Percentiles rank a stretch among this genome's conserved stretches.
Evolutionary conservation across 768 basidiomycete genomes (phyloP).

Genomic region (Lentinula aciculospora): DNA sequence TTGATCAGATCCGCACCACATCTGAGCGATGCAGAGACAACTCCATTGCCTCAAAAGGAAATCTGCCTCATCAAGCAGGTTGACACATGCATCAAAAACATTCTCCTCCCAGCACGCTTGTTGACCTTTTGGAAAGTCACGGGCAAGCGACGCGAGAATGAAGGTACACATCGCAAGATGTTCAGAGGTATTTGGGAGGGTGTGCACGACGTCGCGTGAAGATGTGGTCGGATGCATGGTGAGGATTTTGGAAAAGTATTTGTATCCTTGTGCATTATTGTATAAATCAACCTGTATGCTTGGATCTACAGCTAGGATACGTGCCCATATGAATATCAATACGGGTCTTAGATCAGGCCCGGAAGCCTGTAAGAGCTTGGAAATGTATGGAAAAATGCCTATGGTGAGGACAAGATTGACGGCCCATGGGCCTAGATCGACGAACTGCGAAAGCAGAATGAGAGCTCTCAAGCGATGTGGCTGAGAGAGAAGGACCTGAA

Average conservation of each 20-base stretch:
- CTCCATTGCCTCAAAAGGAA: constrained; percentile 94
- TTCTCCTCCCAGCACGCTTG: constrained; percentile 73
- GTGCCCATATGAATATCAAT: constrained; percentile 97
- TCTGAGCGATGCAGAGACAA: constrained; percentile 86
- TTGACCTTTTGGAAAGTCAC: constrained; percentile 88
- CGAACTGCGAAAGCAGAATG: constrained; percentile 93
- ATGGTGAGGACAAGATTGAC: constrained; percentile 94
- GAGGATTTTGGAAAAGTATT: constrained; percentile 79
- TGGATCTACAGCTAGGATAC: constrained; percentile 94
- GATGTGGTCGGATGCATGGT: constrained; percentile 29
- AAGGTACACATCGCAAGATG: constrained; percentile 99
- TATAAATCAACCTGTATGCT: constrained; percentile 88
- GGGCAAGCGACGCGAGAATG: constrained; percentile 83
- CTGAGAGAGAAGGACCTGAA: constrained; percentile 95
- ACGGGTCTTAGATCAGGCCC: constrained; percentile 95
- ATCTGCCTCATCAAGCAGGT: constrained; percentile 81
- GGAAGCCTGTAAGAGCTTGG: constrained; percentile 91
- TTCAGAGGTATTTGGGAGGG: constrained; percentile 90
- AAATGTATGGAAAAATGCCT: constrained; percentile 98
- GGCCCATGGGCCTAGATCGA: constrained; percentile 98
- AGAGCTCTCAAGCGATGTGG: constrained; percentile 93
- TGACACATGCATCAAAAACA: constrained; percentile 85
- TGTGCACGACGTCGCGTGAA: constrained; percentile 46
- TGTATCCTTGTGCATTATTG: constrained; percentile 74
- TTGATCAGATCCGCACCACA: constrained; percentile 93